Conservation (phyloP, 2,329 filamentous ascomycete genomes). For the Xylariaceae sp. region DNA sequence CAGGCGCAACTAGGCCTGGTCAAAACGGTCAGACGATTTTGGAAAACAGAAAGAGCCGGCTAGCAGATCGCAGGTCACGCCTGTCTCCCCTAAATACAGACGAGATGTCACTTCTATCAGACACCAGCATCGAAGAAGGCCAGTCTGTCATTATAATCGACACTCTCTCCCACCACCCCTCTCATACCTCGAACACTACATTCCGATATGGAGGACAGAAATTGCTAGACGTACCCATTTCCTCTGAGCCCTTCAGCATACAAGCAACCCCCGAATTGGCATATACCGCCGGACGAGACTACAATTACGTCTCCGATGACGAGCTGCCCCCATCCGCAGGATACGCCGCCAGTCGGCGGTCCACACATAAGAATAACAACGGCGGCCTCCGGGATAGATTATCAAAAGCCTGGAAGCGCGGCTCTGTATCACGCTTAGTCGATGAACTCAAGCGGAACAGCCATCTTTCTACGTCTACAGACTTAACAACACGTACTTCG, state of each 20-base stretch:
- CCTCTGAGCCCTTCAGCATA: constrained; percentile 28
- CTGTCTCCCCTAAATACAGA: constrained; percentile 16
- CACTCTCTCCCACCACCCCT: constrained; percentile 3
- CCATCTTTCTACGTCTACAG: constrained; percentile 23
- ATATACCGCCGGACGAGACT: constrained; percentile 20
- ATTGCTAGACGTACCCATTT: constrained; percentile 20
- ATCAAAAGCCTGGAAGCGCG: constrained; percentile 27
- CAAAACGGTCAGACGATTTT: constrained; percentile 9
- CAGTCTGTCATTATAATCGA: constrained; percentile 20
- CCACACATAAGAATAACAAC: constrained; percentile 16
- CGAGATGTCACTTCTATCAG: constrained; percentile 27
- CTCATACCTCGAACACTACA: not conserved
- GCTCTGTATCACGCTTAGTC: constrained; percentile 12
- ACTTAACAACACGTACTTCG: constrained; percentile 27
- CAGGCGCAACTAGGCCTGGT: constrained; percentile 10
- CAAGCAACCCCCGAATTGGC: constrained; percentile 30
- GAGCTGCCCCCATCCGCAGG: constrained; percentile 17
- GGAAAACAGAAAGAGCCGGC: constrained; percentile 18
- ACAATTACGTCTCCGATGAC: constrained; percentile 23
- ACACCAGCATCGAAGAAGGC: constrained; percentile 25
- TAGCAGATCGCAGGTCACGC: constrained; percentile 10
- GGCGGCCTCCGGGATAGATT: constrained; percentile 19
- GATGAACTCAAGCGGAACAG: constrained; percentile 23
- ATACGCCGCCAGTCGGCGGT: constrained; percentile 14
- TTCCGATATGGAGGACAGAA: constrained; percentile 6